Percentiles rank a stretch among this genome's conserved stretches.
phyloP scores from a whole-genome alignment of 768 basidiomycete genomes.

The Mycena rosella region DNA sequence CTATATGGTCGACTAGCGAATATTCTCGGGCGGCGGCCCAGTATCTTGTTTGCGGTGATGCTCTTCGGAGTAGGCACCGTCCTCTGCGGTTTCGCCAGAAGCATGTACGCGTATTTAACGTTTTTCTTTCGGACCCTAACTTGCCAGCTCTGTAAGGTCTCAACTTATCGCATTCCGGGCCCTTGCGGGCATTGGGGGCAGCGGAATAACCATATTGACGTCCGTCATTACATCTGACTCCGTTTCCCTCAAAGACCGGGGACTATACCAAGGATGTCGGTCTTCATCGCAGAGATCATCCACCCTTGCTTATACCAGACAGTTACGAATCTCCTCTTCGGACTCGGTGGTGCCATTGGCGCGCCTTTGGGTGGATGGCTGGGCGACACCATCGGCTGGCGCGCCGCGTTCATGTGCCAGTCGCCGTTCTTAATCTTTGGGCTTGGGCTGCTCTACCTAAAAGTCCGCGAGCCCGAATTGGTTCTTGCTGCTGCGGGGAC shows the following conservation, averaged over 20 bases:
- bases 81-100: constrained; percentile 72
- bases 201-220: constrained; percentile 64
- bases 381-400: constrained; percentile 73
- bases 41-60: constrained; percentile 68
- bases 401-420: constrained; percentile 72
- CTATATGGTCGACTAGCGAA: constrained; percentile 73
- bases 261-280: constrained; percentile 70
- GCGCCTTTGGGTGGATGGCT: constrained; percentile 70
- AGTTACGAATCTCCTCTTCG: constrained; percentile 58
- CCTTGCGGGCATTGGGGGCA: constrained; percentile 78
- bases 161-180: constrained; percentile 67
- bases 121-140: neutral
- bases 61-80: constrained; percentile 76
- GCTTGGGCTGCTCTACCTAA: constrained; percentile 28
- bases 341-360: constrained; percentile 70
- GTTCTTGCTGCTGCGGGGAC: constrained; percentile 20
- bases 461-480: constrained; percentile 30
- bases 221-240: constrained; percentile 74
- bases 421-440: constrained; percentile 43
- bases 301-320: neutral
- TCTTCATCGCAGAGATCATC: neutral
- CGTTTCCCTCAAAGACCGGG: constrained; percentile 73
- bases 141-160: constrained; percentile 5
- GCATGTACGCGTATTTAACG: constrained; percentile 57
- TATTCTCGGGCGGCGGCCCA: constrained; percentile 68